These are phyloP conservation scores for Paradendryphiella salina DNA, from an alignment of 2,329 filamentous ascomycete genomes.

Conservation along the genomic window DNA sequence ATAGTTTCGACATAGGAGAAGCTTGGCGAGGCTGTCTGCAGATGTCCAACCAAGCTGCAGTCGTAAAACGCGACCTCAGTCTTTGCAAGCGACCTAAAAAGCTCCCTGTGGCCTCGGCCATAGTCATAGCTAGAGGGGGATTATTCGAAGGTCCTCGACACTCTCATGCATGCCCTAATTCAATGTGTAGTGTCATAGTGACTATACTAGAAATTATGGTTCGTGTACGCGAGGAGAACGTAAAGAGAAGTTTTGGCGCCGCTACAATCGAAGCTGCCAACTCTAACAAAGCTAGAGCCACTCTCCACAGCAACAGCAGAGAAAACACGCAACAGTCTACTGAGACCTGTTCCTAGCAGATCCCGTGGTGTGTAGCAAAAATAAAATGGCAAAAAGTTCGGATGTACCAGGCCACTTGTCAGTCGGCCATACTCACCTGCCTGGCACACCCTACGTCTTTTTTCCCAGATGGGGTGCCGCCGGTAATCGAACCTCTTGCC, in stretches of 20 bases:
- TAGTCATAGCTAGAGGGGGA: neutral
- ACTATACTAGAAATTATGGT: too few relatives aligned
- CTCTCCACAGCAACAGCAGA: neutral
- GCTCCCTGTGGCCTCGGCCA: neutral
- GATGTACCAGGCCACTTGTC: neutral
- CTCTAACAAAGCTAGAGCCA: too few relatives aligned
- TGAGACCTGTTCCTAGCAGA: neutral
- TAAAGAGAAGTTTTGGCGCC: too few relatives aligned
- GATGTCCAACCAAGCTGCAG: neutral
- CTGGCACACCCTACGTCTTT: neutral
- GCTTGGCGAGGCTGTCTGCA: too few relatives aligned
- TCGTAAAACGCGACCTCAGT: neutral
- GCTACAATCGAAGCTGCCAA: too few relatives aligned
- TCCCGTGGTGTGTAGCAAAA: neutral
- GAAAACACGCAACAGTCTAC: neutral
- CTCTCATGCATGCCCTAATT: too few relatives aligned
- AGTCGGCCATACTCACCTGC: neutral
- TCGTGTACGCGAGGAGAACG: too few relatives aligned
- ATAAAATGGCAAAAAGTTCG: neutral
- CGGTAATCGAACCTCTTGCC: constrained; percentile 4
- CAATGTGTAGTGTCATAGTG: too few relatives aligned
- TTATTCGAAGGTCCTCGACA: neutral
- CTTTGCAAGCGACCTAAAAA: neutral
- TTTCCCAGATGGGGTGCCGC: too few relatives aligned
- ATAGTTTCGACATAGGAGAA: too few relatives aligned